phyloP scores from a whole-genome alignment of 2,329 filamentous ascomycete species.

The Pseudogymnoascus sp. region DNA sequence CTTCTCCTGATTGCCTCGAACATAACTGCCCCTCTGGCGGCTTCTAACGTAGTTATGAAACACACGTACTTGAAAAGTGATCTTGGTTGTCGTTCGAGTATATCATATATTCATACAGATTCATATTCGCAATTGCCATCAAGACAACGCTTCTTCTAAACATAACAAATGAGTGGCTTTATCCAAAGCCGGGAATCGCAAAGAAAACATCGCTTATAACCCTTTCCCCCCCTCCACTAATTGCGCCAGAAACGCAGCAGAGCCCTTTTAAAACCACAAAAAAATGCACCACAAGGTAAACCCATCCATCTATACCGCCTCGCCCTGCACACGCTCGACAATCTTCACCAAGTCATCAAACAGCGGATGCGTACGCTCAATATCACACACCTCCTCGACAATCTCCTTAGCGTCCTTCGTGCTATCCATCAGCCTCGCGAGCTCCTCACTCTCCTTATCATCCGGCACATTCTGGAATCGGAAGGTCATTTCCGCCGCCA shows the following conservation, averaged over 20 bases:
- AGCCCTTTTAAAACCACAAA: not conserved
- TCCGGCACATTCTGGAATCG: slow-evolving; percentile 92
- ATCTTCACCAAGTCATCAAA: slow-evolving; percentile 68
- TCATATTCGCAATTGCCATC: not conserved
- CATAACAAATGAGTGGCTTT: not conserved
- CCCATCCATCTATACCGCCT: not conserved
- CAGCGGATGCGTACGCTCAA: slow-evolving; percentile 70
- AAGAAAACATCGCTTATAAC: not conserved
- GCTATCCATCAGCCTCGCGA: slow-evolving; percentile 68
- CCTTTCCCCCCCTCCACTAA: not conserved
- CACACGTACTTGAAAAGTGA: not conserved
- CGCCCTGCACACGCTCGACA: slow-evolving; percentile 73
- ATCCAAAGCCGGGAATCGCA: not conserved
- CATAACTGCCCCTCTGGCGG: no score
- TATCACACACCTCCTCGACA: slow-evolving; percentile 72
- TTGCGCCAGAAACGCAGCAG: not conserved
- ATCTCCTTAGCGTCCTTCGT: slow-evolving; percentile 64
- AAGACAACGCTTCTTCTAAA: not conserved
- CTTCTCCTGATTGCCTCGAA: no score
- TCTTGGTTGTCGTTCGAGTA: not conserved
- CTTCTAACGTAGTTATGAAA: not conserved
- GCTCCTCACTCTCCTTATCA: slow-evolving; percentile 81
- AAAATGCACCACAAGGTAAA: not conserved
- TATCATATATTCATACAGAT: slow-evolving; percentile 5
- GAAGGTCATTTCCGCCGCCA: slow-evolving; percentile 83